phyloP scores from a whole-genome alignment of 2,329 filamentous ascomycete genomes.

The Sporothrix schenckii region DNA sequence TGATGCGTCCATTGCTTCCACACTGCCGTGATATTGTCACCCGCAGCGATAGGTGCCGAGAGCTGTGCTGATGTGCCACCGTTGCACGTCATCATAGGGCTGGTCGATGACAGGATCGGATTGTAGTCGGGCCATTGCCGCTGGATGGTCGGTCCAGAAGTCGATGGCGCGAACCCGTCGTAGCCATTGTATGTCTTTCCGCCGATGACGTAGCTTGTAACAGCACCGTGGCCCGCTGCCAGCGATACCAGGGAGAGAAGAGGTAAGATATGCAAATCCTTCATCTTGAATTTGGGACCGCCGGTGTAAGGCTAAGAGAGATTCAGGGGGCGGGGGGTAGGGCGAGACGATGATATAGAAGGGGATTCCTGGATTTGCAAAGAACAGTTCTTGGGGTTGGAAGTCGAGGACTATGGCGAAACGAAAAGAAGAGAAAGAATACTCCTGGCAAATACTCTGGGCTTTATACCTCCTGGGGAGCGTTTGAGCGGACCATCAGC shows the following conservation, averaged over 20 bases:
- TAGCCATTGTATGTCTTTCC: constrained; percentile 43
- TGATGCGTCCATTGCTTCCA: constrained; percentile 62
- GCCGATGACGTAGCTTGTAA: constrained; percentile 41
- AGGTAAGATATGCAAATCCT: too few species aligned
- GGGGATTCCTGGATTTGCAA: not conserved
- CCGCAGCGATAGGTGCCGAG: constrained; percentile 51
- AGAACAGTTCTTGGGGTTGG: not conserved
- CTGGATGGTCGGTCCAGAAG: constrained; percentile 56
- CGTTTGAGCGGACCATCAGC: not conserved
- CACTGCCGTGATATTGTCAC: constrained; percentile 53
- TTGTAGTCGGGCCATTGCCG: constrained; percentile 60
- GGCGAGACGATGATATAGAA: not conserved
- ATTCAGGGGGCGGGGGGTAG: too few species aligned
- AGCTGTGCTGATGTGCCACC: constrained; percentile 54
- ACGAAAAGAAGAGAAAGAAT: not conserved
- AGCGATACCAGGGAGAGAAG: constrained; percentile 37
- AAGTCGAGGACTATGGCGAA: not conserved
- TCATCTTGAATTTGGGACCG: too few species aligned
- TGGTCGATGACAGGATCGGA: constrained; percentile 53
- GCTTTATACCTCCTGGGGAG: not conserved
- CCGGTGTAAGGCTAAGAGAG: too few species aligned
- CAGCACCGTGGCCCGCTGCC: constrained; percentile 44
- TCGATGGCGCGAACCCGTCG: constrained; percentile 54
- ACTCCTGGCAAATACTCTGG: not conserved
- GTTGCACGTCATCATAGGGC: constrained; percentile 58